phyloP scores from a whole-genome alignment of 306 rosid genomes.

The Cucumis melo region DNA sequence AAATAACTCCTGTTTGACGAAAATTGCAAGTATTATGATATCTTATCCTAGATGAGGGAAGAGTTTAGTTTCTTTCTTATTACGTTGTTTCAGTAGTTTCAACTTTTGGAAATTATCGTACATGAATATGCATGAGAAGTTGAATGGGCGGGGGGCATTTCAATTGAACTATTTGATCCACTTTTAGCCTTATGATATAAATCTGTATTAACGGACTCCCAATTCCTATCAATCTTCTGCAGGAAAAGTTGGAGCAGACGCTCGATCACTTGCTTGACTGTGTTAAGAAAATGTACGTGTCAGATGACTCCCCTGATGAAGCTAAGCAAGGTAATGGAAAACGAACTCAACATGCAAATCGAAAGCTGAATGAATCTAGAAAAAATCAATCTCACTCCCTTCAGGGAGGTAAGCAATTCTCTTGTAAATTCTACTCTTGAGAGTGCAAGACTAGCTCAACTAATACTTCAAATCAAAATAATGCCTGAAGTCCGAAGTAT shows the following conservation, averaged over 20 bases:
- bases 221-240: slow-evolving; percentile 11
- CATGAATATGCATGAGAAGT: neutral
- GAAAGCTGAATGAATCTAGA: slow-evolving; percentile 22
- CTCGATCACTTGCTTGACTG: slow-evolving; percentile 46
- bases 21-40: neutral
- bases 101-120: neutral
- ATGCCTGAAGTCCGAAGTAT: neutral
- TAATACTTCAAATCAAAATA: neutral
- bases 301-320: slow-evolving; percentile 20
- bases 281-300: slow-evolving; percentile 39
- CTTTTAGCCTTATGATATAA: neutral
- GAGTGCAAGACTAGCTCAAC: neutral
- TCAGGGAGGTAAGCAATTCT: slow-evolving; percentile 33
- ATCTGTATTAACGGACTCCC: neutral
- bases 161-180: neutral
- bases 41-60: neutral
- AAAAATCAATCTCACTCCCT: slow-evolving; percentile 16
- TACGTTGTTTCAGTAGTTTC: neutral
- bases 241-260: slow-evolving; percentile 42
- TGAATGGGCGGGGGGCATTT: neutral
- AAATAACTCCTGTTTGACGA: neutral
- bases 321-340: slow-evolving; percentile 21
- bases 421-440: neutral
- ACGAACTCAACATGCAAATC: slow-evolving; percentile 6
- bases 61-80: neutral